Evolutionary conservation across 306 rosid species (phyloP), one percentile per base, ranked within the genome.

Genomic region (Ormosia emarginata): DNA sequence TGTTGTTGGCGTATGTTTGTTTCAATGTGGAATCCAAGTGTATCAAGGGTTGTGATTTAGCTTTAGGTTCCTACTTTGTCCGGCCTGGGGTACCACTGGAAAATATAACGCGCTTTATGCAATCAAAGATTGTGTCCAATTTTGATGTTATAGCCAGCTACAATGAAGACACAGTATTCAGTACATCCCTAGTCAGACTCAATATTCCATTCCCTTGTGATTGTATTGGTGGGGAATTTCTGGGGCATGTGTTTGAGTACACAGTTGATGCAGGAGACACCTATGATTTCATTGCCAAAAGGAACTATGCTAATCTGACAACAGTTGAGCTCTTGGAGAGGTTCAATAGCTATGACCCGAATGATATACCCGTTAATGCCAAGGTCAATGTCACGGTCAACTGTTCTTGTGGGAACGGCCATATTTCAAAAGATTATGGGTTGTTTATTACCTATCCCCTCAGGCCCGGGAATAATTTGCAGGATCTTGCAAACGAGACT

Each of bases 391-490:
- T 90, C 3, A 65, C 86, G 2, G 93, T 94, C 32, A 87, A 75
- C 9, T 92, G 97, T 85, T 83, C 86, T 7, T 92, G 98, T 83
- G 98, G 98, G 59, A 6, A 87, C 68, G 81, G 86, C 10, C 3
- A 15, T 33, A 46, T 94, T 80, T 88, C 94, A 3, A 59, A 85
- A 82, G 81, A 77, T 0, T 94, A 87, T 80, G 97, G 97, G 7
- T 12, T 91, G 89, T 94, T 94, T 50, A 12, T 90, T 3, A 92
- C 94, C 5, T 94, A 90, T 81, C 97, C 98, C 0, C 86, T 94
- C 3, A 65, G 77, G 59, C 2, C 40, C 0, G 64, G 6, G 7
- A 90, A 94, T 40, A 86, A 0, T 43, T 74, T 88, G 86, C 32
- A 37, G 33, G 39, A 47, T 5, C 59, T 91, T 61, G 74, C 88